These are phyloP conservation scores for Blastosporella zonata DNA, from an alignment of 1,284 basidiomycete genomes.

Conservation along the genomic window DNA sequence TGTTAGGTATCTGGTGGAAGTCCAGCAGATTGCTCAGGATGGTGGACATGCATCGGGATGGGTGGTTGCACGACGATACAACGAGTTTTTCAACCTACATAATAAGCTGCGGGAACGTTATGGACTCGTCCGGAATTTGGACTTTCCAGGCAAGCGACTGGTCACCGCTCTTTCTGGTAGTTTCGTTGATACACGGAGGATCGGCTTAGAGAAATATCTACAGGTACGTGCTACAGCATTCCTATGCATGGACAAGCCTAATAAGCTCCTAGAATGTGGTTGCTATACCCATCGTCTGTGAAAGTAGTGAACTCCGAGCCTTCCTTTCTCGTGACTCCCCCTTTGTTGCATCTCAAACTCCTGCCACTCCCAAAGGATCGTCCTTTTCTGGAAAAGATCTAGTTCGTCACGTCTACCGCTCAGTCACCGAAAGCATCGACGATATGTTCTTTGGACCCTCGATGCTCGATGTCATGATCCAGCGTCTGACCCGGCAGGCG, in stretches of 20 bases:
- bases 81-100: conserved; percentile 91
- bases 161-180: conserved; percentile 78
- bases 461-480: conserved; percentile 92
- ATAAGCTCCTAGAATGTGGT: conserved; percentile 59
- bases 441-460: conserved; percentile 92
- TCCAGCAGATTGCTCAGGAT: conserved; percentile 80
- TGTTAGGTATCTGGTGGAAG: conserved; percentile 89
- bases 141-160: conserved; percentile 90
- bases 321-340: conserved; percentile 89
- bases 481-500: conserved; percentile 82
- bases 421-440: conserved; percentile 88
- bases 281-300: conserved; percentile 72
- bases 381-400: conserved; percentile 69
- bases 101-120: conserved; percentile 78
- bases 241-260: conserved; percentile 1
- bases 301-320: conserved; percentile 76
- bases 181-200: conserved; percentile 80
- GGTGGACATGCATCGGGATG: conserved; percentile 80
- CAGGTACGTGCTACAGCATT: conserved; percentile 52
- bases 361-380: conserved; percentile 34
- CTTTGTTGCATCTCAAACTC: conserved; percentile 59
- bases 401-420: conserved; percentile 82
- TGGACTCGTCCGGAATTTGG: conserved; percentile 62
- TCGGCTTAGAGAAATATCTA: conserved; percentile 84
- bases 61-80: conserved; percentile 90